Evolutionary conservation across 257 asterid species (phyloP), one percentile per base, ranked within the genome.

Genomic region (Solanum habrochaites): DNA sequence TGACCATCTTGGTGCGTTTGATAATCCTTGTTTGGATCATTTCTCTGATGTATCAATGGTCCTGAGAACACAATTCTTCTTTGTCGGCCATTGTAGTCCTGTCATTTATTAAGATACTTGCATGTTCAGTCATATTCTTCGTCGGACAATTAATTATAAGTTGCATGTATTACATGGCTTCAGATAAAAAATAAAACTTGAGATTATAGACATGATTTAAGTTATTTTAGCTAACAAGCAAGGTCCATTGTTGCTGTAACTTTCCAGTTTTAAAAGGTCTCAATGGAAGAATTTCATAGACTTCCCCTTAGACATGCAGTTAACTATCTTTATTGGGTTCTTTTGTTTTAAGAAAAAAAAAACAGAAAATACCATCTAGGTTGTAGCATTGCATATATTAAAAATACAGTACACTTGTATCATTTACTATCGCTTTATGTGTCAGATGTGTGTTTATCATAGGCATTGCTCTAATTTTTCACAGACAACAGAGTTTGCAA

Each of bases 41-140:
- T 90, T n/a, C 86, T 81, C 66, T 88, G 92, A 83, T 89, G 88
- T 29, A 87, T 29, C 90, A 91, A 49, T 49, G 94, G 94, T 85
- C 95, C 98, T 52, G 98, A 95, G 64, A 87, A 87, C 15, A 20
- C 67, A 80, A 88, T 91, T 87, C 91, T 90, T 49, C 90, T 89
- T 87, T 88, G 90, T 90, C 81, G 85, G 58, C 85, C 92, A 67
- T 69, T 82, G 20, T 81, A 85, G 40, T 91, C 96, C 98, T 95
- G 87, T 88, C 85, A 64, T 56, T 32, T 64, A 20, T 16, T 43
- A 66, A n/a, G 78, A 86, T 27, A 77, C n/a, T 13, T 8, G 27
- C 27, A 80, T 47, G 29, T 80, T 45, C 66, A 16, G 27, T 80
- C 39, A 80, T 80, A 80, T 29, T 29, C 39, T 32, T 29, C 39